These are phyloP conservation scores for Sedum album DNA, from an alignment of 164 flowering plant species.

Conservation along the genomic window DNA sequence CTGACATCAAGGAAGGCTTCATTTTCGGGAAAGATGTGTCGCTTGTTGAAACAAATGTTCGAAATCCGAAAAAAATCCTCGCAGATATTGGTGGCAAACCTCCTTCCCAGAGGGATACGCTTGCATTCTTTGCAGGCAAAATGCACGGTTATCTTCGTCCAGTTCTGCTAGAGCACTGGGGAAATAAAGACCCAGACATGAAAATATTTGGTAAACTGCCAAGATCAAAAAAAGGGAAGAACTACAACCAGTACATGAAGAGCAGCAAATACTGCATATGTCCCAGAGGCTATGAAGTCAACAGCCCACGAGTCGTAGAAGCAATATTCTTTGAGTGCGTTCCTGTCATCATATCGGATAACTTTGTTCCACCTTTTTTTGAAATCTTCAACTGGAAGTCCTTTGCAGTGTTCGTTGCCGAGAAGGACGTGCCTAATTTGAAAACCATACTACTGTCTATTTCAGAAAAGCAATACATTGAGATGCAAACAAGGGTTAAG, in stretches of 20 bases:
- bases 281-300: constrained; percentile 64
- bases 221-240: constrained; percentile 23
- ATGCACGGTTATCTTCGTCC: constrained; percentile 65
- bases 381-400: constrained; percentile 68
- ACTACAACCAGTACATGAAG: constrained; percentile 52
- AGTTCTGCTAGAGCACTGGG: constrained; percentile 49
- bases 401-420: constrained; percentile 55
- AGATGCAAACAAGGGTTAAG: constrained; percentile 51
- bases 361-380: constrained; percentile 69
- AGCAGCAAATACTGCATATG: constrained; percentile 73
- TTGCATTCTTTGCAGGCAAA: constrained; percentile 67
- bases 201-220: constrained; percentile 42
- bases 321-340: constrained; percentile 66
- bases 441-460: constrained; percentile 54
- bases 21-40: constrained; percentile 59
- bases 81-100: constrained; percentile 54
- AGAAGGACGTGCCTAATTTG: constrained; percentile 62
- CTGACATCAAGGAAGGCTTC: constrained; percentile 57
- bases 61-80: constrained; percentile 26
- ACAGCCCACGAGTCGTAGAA: constrained; percentile 73
- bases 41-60: constrained; percentile 54
- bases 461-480: constrained; percentile 28
- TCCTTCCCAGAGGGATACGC: constrained; percentile 30
- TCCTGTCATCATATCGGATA: constrained; percentile 75
- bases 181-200: constrained; percentile 55